Conservation (phyloP, 306 rosid genomes). For the Prunus davidiana region DNA sequence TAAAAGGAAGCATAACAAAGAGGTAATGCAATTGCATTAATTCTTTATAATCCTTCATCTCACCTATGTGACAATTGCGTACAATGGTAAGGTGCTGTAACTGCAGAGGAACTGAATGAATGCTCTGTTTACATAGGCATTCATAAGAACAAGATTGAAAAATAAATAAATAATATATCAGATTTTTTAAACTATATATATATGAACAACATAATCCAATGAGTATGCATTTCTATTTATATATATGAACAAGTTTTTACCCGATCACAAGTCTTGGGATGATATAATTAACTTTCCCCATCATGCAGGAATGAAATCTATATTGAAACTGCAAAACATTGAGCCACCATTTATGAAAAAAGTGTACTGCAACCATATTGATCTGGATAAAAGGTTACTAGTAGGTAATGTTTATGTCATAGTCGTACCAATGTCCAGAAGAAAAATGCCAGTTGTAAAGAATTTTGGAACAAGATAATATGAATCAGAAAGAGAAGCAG, state of each 20-base stretch:
- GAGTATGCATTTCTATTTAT: too few relatives aligned
- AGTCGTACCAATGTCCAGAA: conserved; percentile 27
- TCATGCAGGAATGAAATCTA: conserved; percentile 28
- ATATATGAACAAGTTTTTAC: background rate
- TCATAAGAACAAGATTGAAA: background rate
- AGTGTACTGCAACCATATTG: background rate
- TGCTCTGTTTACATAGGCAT: background rate
- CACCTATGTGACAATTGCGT: background rate
- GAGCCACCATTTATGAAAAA: background rate
- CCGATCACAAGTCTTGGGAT: conserved; percentile 35
- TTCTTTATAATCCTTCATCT: background rate
- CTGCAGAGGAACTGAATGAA: conserved; percentile 20
- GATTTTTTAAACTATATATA: background rate
- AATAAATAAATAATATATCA: background rate
- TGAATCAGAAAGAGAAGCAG: conserved; percentile 26
- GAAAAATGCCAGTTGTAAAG: conserved; percentile 31
- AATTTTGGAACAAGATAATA: conserved; percentile 31
- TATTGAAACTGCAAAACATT: conserved; percentile 22
- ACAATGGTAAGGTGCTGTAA: background rate
- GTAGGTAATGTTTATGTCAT: background rate
- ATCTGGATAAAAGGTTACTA: background rate
- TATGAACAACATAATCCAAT: too few relatives aligned
- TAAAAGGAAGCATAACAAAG: background rate
- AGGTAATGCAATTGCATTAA: background rate
- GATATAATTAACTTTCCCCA: conserved; percentile 17